Conservation (phyloP, 129 eudicot genomes). For the Tagetes patula region DNA sequence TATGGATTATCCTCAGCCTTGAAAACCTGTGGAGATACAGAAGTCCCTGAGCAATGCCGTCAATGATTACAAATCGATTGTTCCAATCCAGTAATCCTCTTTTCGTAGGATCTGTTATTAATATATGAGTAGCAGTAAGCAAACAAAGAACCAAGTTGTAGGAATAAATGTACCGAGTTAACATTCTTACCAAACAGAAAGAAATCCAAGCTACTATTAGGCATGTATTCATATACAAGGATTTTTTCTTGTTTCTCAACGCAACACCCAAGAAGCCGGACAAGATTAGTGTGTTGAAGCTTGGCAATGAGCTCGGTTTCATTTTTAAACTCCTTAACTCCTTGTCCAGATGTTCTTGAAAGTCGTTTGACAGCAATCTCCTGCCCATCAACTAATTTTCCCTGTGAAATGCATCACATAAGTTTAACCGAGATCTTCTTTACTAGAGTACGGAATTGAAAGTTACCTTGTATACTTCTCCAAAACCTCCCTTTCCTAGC, state of each 20-base stretch:
- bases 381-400: slow-evolving; percentile 24
- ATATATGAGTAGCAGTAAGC: neutral
- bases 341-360: slow-evolving; percentile 26
- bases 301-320: slow-evolving; percentile 40
- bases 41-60: slow-evolving; percentile 40
- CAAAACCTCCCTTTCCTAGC: slow-evolving; percentile 38
- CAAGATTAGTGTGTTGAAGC: slow-evolving; percentile 47
- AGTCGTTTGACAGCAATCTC: slow-evolving; percentile 30
- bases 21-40: slow-evolving; percentile 35
- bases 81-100: slow-evolving; percentile 31
- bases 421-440: neutral
- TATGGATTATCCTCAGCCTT: slow-evolving; percentile 36
- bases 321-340: slow-evolving; percentile 37
- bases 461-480: slow-evolving; percentile 34
- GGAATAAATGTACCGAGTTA: neutral
- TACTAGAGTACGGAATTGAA: neutral
- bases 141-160: neutral
- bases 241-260: slow-evolving; percentile 27
- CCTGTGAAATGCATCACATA: slow-evolving; percentile 16
- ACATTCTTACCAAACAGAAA: slow-evolving; percentile 31
- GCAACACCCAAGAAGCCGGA: slow-evolving; percentile 41
- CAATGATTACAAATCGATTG: slow-evolving; percentile 29
- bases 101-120: slow-evolving; percentile 18
- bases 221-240: slow-evolving; percentile 32
- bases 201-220: slow-evolving; percentile 35